phyloP scores from a whole-genome alignment of 2,329 filamentous ascomycete species.

The Hawksworthiomyces lignivorus region DNA sequence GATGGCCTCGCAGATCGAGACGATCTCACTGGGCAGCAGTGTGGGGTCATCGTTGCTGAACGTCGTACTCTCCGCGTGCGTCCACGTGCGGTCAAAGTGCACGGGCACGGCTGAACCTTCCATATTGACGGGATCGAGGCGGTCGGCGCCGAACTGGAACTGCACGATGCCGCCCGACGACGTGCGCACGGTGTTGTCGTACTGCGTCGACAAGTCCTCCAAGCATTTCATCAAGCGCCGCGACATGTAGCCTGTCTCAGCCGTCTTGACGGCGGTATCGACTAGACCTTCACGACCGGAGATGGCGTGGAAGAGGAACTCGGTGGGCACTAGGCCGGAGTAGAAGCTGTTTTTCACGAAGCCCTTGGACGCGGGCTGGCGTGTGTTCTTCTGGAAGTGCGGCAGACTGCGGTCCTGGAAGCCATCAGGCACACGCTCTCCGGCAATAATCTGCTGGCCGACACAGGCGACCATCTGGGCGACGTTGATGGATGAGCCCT shows the following conservation, averaged over 20 bases:
- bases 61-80: constrained; percentile 66
- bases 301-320: constrained; percentile 98
- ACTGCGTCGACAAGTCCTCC: constrained; percentile 87
- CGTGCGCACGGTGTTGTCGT: constrained; percentile 90
- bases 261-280: constrained; percentile 97
- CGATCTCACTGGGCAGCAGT: constrained; percentile 67
- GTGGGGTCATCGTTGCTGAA: constrained; percentile 71
- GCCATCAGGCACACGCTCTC: constrained; percentile 84
- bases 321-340: constrained; percentile 77
- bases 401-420: constrained; percentile 94
- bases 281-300: constrained; percentile 97
- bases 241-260: constrained; percentile 98
- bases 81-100: constrained; percentile 85
- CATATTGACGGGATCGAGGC: constrained; percentile 95
- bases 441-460: constrained; percentile 95
- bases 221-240: constrained; percentile 95
- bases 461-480: constrained; percentile 98
- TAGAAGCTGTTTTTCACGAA: constrained; percentile 99
- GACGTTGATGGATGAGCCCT: constrained; percentile 95
- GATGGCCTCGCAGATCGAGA: constrained; percentile 57
- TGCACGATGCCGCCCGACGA: constrained; percentile 85
- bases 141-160: constrained; percentile 95
- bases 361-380: constrained; percentile 88
- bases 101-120: constrained; percentile 89
- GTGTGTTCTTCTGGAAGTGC: constrained; percentile 89